These are phyloP conservation scores for Rhododendron molle DNA, from an alignment of 148 eudicot genomes.

Conservation along the genomic window DNA sequence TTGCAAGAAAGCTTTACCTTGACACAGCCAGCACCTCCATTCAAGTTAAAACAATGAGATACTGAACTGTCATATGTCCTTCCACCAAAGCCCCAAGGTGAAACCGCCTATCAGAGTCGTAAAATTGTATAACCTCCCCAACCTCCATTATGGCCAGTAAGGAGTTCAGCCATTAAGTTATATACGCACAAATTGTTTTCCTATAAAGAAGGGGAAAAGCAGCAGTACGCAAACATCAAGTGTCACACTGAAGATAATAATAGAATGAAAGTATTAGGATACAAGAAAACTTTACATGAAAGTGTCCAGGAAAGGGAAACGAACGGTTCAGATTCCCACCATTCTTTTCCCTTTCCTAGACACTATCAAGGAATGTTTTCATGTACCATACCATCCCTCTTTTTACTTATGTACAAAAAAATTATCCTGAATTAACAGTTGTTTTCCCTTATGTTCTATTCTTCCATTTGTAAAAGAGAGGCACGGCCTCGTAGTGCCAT, in stretches of 20 bases:
- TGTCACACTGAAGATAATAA: neutral
- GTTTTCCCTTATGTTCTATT: neutral
- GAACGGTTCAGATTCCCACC: too few species aligned
- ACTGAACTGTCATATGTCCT: constrained; percentile 33
- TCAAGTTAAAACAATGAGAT: constrained; percentile 89
- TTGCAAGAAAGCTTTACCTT: constrained; percentile 30
- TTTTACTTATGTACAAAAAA: neutral
- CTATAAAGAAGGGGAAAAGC: neutral
- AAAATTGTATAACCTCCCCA: constrained; percentile 81
- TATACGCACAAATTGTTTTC: neutral
- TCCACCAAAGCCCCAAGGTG: constrained; percentile 96
- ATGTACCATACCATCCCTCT: neutral
- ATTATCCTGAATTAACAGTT: neutral
- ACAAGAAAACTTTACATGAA: too few species aligned
- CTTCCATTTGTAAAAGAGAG: neutral
- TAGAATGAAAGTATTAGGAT: neutral
- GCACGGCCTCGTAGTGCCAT: neutral
- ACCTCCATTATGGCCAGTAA: constrained; percentile 86
- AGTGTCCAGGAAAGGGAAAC: too few species aligned
- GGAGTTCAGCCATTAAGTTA: neutral
- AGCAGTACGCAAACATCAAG: neutral
- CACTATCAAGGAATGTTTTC: too few species aligned
- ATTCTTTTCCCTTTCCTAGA: too few species aligned
- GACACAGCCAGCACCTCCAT: constrained; percentile 35
- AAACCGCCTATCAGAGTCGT: constrained; percentile 76